Evolutionary conservation across 2,329 filamentous ascomycete genomes (phyloP).

Genomic region (Cordyceps cateniannulata): DNA sequence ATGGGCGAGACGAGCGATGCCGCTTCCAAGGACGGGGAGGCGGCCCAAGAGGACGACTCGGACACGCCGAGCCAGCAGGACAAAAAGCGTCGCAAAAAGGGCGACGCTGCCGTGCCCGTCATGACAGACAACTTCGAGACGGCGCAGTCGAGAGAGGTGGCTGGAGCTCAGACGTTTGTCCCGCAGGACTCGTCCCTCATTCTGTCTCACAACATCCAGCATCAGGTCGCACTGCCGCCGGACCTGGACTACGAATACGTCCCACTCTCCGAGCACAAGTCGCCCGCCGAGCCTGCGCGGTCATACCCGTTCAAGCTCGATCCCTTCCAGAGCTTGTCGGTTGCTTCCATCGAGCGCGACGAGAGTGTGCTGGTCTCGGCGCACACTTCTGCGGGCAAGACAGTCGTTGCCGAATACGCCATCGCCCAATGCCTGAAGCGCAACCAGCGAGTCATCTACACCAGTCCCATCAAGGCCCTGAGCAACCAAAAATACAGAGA

Average conservation of each 20-base stretch:
- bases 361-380: slow-evolving; percentile 96
- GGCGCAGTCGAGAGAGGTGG: slow-evolving; percentile 85
- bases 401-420: slow-evolving; percentile 95
- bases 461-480: slow-evolving; percentile 95
- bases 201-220: slow-evolving; percentile 93
- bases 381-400: slow-evolving; percentile 96
- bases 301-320: slow-evolving; percentile 87
- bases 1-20: slow-evolving; percentile 39
- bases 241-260: slow-evolving; percentile 92
- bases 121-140: slow-evolving; percentile 94
- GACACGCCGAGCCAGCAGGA: slow-evolving; percentile 43
- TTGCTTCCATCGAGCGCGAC: slow-evolving; percentile 89
- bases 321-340: slow-evolving; percentile 92
- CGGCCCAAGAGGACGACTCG: slow-evolving; percentile 30
- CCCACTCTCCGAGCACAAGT: slow-evolving; percentile 88
- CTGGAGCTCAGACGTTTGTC: slow-evolving; percentile 64
- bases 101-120: slow-evolving; percentile 64
- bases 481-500: slow-evolving; percentile 99
- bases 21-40: slow-evolving; percentile 28
- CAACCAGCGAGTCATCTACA: slow-evolving; percentile 98
- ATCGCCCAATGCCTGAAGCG: slow-evolving; percentile 95
- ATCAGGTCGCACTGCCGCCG: slow-evolving; percentile 91
- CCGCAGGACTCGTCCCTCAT: slow-evolving; percentile 66
- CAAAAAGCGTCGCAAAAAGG: slow-evolving; percentile 60
- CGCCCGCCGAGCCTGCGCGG: slow-evolving; percentile 79